phyloP scores from a whole-genome alignment of 2,329 filamentous ascomycete species.

The Cladosporium sphaerospermum region DNA sequence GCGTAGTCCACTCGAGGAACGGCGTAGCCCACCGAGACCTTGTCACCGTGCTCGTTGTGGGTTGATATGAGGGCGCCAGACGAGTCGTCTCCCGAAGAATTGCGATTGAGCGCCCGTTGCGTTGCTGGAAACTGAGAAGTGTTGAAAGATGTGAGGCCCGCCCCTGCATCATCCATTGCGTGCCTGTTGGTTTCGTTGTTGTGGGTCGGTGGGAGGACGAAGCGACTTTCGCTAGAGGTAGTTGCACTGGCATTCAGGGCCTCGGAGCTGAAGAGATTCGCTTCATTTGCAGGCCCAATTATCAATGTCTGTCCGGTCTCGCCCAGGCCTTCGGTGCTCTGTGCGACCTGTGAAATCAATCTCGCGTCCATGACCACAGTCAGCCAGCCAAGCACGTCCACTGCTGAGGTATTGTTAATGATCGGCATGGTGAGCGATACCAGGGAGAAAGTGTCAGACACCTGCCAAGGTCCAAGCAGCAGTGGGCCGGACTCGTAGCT shows the following conservation, averaged over 20 bases:
- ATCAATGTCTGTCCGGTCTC: conserved; percentile 64
- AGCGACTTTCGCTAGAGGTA: conserved; percentile 19
- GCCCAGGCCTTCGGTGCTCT: conserved; percentile 63
- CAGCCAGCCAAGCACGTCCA: conserved; percentile 72
- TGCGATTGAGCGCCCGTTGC: conserved; percentile 47
- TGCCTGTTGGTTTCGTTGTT: conserved; percentile 25
- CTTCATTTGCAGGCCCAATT: conserved; percentile 59
- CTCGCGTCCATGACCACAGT: conserved; percentile 68
- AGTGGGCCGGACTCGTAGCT: conserved; percentile 45
- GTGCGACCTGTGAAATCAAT: conserved; percentile 56
- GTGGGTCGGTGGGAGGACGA: conserved; percentile 21
- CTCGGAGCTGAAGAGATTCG: conserved; percentile 48
- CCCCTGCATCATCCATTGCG: conserved; percentile 27
- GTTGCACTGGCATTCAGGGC: neutral
- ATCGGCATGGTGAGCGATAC: conserved; percentile 78
- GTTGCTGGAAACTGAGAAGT: conserved; percentile 59
- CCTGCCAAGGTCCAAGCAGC: conserved; percentile 67
- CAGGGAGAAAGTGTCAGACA: conserved; percentile 69
- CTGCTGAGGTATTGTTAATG: conserved; percentile 55
- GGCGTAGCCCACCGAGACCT: conserved; percentile 76
- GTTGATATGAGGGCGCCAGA: conserved; percentile 64
- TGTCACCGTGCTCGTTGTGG: conserved; percentile 61
- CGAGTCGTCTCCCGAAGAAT: neutral
- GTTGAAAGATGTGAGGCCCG: conserved; percentile 46
- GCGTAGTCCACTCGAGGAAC: conserved; percentile 61